Percentiles rank a stretch among this genome's conserved stretches.
Evolutionary conservation across 345 rosid species (phyloP).

Genomic region (Barbarea vulgaris): DNA sequence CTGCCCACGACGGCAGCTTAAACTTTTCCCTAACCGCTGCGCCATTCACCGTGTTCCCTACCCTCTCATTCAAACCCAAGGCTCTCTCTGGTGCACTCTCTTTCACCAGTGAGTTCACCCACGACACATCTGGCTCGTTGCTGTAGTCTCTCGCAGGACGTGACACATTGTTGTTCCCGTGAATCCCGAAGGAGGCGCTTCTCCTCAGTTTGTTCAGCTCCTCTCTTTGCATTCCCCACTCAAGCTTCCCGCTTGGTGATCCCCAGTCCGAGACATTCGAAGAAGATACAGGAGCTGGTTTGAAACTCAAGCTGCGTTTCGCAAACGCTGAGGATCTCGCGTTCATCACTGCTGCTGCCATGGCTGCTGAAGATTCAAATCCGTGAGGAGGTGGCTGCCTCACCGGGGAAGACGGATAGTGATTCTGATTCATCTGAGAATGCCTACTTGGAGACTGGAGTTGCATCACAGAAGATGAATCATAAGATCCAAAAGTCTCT

Average conservation of each 20-base stretch:
- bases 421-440: slow-evolving; percentile 69
- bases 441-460: slow-evolving; percentile 67
- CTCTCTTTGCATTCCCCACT: slow-evolving; percentile 90
- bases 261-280: slow-evolving; percentile 72
- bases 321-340: slow-evolving; percentile 88
- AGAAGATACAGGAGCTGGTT: slow-evolving; percentile 53
- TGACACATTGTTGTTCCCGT: slow-evolving; percentile 43
- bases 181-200: slow-evolving; percentile 77
- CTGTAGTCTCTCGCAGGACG: slow-evolving; percentile 40
- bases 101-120: slow-evolving; percentile 88
- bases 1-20: slow-evolving; percentile 70
- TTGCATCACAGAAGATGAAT: slow-evolving; percentile 57
- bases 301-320: slow-evolving; percentile 85
- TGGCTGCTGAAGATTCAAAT: slow-evolving; percentile 82
- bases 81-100: slow-evolving; percentile 56
- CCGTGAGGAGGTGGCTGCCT: slow-evolving; percentile 54
- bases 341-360: slow-evolving; percentile 88
- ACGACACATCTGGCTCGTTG: slow-evolving; percentile 86
- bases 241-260: slow-evolving; percentile 77
- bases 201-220: slow-evolving; percentile 83
- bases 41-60: slow-evolving; percentile 44
- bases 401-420: slow-evolving; percentile 65
- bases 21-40: slow-evolving; percentile 42
- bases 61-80: slow-evolving; percentile 45
- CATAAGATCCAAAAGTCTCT: slow-evolving; percentile 62